A percentile compares a stretch with the other conserved stretches of the same genome.
phyloP scores from a whole-genome alignment of 352 stramenopile genomes.

The Peronosclerospora sorghi region DNA sequence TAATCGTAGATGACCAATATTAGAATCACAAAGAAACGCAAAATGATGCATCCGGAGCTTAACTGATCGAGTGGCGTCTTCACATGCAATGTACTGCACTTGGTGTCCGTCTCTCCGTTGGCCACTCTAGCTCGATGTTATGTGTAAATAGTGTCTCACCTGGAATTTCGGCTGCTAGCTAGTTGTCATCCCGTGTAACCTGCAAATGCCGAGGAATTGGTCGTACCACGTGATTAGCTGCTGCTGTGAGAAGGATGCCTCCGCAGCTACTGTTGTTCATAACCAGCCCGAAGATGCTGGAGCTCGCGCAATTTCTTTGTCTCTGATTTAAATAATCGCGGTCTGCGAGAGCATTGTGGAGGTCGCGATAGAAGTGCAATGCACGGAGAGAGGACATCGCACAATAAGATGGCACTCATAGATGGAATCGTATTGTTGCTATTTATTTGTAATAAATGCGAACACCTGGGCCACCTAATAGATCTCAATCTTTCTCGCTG shows the following conservation, averaged over 20 bases:
- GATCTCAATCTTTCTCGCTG: too few relatives aligned
- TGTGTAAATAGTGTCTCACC: conserved; percentile 59
- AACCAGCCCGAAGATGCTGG: conserved; percentile 53
- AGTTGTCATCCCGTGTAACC: conserved; percentile 47
- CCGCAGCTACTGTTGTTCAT: conserved; percentile 36
- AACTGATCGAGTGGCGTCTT: not conserved
- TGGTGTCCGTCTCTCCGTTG: conserved; percentile 54
- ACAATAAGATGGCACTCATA: too few relatives aligned
- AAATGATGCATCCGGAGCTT: not conserved
- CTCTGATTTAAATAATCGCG: too few relatives aligned
- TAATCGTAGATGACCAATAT: conserved; percentile 13
- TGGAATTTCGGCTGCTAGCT: conserved; percentile 51
- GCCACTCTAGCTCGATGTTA: conserved; percentile 48
- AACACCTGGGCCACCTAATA: too few relatives aligned
- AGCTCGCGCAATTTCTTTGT: too few relatives aligned
- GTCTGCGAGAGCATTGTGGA: too few relatives aligned
- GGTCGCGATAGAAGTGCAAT: too few relatives aligned
- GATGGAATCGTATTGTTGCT: too few relatives aligned
- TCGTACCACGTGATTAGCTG: conserved; percentile 22
- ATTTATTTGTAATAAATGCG: too few relatives aligned
- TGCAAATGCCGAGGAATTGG: conserved; percentile 12
- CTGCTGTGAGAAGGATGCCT: conserved; percentile 25
- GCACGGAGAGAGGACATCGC: too few relatives aligned
- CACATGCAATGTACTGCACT: conserved; percentile 23
- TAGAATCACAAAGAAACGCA: not conserved